Conservation (phyloP, 2,329 filamentous ascomycete species). For the Xylaria sp. region DNA sequence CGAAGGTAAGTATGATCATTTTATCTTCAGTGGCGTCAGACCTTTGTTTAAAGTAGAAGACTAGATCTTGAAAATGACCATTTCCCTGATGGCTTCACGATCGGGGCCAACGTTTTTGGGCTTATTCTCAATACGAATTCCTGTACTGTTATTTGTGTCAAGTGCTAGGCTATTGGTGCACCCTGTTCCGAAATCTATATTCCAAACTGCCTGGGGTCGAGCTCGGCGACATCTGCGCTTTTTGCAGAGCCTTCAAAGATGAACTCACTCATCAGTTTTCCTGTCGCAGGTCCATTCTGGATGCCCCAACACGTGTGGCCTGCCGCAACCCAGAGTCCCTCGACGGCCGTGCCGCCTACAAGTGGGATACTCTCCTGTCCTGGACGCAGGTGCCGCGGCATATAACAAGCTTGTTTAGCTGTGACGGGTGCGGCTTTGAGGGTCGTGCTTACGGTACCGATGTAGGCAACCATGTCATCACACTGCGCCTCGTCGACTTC, state of each 20-base stretch:
- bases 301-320: constrained; percentile 99
- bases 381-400: constrained; percentile 77
- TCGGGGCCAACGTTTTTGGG: not conserved
- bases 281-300: constrained; percentile 91
- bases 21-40: not conserved
- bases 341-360: constrained; percentile 77
- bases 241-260: constrained; percentile 76
- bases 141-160: not conserved
- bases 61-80: not conserved
- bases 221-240: constrained; percentile 71
- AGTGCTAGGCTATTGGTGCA: not conserved
- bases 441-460: constrained; percentile 71
- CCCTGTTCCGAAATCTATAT: constrained; percentile 51
- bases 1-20: not conserved
- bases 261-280: constrained; percentile 81
- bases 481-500: constrained; percentile 79
- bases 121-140: not conserved
- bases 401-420: constrained; percentile 88
- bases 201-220: constrained; percentile 75
- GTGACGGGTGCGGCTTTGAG: constrained; percentile 76
- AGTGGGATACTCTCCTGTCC: constrained; percentile 75
- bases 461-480: constrained; percentile 85
- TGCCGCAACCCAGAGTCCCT: constrained; percentile 81
- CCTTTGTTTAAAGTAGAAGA: not conserved
- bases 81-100: not conserved